Evolutionary conservation across 2,329 filamentous ascomycete species (phyloP).

Genomic region (Colletotrichum gigasporum): DNA sequence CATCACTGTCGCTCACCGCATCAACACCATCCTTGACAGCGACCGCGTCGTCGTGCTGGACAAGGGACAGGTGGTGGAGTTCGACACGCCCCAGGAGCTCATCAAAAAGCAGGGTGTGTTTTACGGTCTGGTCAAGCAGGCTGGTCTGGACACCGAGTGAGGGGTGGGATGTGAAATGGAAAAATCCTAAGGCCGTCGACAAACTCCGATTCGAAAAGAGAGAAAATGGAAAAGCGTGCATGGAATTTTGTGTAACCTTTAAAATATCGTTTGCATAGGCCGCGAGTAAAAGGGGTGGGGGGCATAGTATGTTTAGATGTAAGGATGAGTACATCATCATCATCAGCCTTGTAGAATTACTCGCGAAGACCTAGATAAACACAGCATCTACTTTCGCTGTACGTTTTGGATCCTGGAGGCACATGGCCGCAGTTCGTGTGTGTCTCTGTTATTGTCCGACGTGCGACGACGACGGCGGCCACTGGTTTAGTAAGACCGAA

Average conservation of each 20-base stretch:
- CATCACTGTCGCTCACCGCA: constrained; percentile 97
- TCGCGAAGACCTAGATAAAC: not conserved
- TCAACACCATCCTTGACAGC: constrained; percentile 92
- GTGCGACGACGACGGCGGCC: not conserved
- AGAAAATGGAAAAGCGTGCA: constrained; percentile 17
- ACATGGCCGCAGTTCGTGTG: not conserved
- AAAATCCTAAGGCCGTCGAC: not conserved
- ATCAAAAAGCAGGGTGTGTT: constrained; percentile 82
- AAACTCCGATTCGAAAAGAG: not conserved
- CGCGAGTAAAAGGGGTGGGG: not conserved
- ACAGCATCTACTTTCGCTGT: constrained; percentile 6
- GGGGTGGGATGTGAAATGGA: constrained; percentile 33
- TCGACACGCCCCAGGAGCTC: constrained; percentile 84
- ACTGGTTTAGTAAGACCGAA: too few species aligned
- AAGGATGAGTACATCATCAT: not conserved
- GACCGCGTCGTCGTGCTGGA: constrained; percentile 96
- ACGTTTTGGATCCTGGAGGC: not conserved
- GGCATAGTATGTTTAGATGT: not conserved
- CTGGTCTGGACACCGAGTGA: constrained; percentile 71
- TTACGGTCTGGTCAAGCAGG: constrained; percentile 90
- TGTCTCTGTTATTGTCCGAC: not conserved
- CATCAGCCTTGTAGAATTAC: constrained; percentile 19
- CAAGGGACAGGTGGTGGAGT: constrained; percentile 89
- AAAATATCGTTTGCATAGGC: not conserved
- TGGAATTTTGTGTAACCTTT: constrained; percentile 6